phyloP scores from a whole-genome alignment of 2,329 filamentous ascomycete genomes.

The Cladosporium colombiae region DNA sequence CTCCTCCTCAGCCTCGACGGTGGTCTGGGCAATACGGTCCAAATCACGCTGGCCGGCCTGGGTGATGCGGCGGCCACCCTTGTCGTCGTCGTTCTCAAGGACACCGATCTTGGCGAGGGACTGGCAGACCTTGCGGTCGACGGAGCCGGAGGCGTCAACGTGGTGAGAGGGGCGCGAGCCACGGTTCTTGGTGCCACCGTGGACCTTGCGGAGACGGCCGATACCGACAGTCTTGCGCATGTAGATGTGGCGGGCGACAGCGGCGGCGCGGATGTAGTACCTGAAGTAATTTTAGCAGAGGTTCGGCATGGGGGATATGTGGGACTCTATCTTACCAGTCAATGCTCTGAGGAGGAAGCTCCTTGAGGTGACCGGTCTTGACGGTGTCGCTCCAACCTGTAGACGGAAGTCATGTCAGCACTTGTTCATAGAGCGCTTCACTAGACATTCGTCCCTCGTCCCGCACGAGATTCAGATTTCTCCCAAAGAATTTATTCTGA shows the following conservation, averaged over 20 bases:
- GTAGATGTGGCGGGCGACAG: constrained; percentile 97
- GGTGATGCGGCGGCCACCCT: constrained; percentile 97
- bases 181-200: constrained; percentile 91
- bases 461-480: constrained; percentile 57
- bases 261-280: constrained; percentile 83
- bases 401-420: constrained; percentile 49
- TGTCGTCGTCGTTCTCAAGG: constrained; percentile 95
- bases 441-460: constrained; percentile 46
- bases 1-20: constrained; percentile 54
- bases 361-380: constrained; percentile 95
- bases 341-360: constrained; percentile 95
- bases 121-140: constrained; percentile 98
- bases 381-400: constrained; percentile 99
- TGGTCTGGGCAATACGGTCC: constrained; percentile 67
- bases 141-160: constrained; percentile 90
- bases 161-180: constrained; percentile 89
- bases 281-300: constrained; percentile 35
- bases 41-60: constrained; percentile 98
- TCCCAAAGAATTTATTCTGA: constrained; percentile 27
- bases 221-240: constrained; percentile 99
- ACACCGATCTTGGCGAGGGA: constrained; percentile 99
- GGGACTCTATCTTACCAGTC: constrained; percentile 65
- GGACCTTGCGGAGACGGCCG: constrained; percentile 92
- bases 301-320: neutral
- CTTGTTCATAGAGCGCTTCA: constrained; percentile 27